Evolutionary conservation across 148 eudicot genomes (phyloP), one percentile per base, ranked within the genome.

Genomic region (Nepenthes gracilis): DNA sequence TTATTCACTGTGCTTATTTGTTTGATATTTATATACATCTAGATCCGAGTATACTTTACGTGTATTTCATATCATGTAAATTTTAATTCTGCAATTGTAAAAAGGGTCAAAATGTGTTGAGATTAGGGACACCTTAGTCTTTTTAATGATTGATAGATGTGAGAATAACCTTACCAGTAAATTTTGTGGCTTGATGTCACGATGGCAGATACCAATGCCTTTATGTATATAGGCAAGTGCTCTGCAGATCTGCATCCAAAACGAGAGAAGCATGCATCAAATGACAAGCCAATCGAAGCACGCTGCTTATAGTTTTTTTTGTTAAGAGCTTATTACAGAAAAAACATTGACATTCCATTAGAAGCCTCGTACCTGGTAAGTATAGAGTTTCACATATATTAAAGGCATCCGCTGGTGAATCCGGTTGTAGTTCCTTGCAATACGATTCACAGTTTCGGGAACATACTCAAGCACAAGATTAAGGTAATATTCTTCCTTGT

Each of bases 401-500:
- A 94, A 70, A 57, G 99, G 97, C 82, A 94, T 83, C 68, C 87
- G 82, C 73, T 86, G 95, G 74, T 79, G 87, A 82, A 85, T 80
- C 80, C 97, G 79, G 74, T 67, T 89, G 83, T 94, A 94, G 64
- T 85, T 89, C 72, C 92, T 81, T 50, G 97, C 97, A 64, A 83
- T 79, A 58, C 99, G 99, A 66, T 85, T 82, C 32, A 94, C 89
- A 61, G 99, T 89, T 74, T 94, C 99, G 57, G 99, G 97, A 55
- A 94, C 99, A 80, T 84, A 94, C 71, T 94, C 97, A 54, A 89
- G 90, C 52, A 94, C 99, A 55, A 94, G 97, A 80, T 94, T 94
- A 47, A 94, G 88, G 95, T 94, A 94, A 32, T 89, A 36, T 74
- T 94, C 99, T 60, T 94, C 97, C 63, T 86, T 89, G 68, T 94